A percentile compares a stretch with the other conserved stretches of the same genome.
These are phyloP conservation scores for Eucommia ulmoides DNA, from an alignment of 257 asterid genomes.

Conservation along the genomic window DNA sequence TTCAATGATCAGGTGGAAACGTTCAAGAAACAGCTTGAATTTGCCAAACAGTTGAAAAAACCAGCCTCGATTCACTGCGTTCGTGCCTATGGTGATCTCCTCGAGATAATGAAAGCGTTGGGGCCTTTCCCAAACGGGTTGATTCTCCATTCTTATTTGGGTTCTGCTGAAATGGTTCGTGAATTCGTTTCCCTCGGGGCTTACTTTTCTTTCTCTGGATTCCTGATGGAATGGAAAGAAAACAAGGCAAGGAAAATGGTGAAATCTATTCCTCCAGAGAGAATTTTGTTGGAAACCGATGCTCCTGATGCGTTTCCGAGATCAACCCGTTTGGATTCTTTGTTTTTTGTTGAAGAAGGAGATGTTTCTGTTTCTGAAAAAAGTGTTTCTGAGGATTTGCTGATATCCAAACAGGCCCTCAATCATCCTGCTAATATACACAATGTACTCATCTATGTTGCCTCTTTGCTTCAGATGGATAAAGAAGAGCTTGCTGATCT, in stretches of 20 bases:
- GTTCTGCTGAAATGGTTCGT: slow-evolving; percentile 95
- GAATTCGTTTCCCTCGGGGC: slow-evolving; percentile 71
- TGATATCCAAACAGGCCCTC: slow-evolving; percentile 22
- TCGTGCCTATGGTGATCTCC: slow-evolving; percentile 84
- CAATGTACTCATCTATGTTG: slow-evolving; percentile 60
- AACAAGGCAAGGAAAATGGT: slow-evolving; percentile 85
- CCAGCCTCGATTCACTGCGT: slow-evolving; percentile 94
- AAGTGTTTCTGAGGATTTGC: slow-evolving; percentile 5
- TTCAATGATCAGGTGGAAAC: slow-evolving; percentile 60
- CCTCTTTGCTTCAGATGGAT: slow-evolving; percentile 48
- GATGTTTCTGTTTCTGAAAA: slow-evolving; percentile 12
- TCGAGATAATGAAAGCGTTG: slow-evolving; percentile 50
- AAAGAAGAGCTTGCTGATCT: slow-evolving; percentile 52
- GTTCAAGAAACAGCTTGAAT: slow-evolving; percentile 67
- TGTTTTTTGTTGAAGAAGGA: slow-evolving; percentile 21
- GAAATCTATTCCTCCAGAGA: slow-evolving; percentile 58
- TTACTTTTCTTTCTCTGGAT: slow-evolving; percentile 90
- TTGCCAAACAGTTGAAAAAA: slow-evolving; percentile 62
- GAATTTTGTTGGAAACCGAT: slow-evolving; percentile 93
- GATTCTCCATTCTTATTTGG: slow-evolving; percentile 76
- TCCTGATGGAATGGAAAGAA: slow-evolving; percentile 77
- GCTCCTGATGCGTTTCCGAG: slow-evolving; percentile 84
- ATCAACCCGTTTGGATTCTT: slow-evolving; percentile 16
- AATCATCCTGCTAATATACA: slow-evolving; percentile 91
- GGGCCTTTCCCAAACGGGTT: slow-evolving; percentile 89